phyloP scores from a whole-genome alignment of 805 yeast genomes.

The Wickerhamiella hasegawae region DNA sequence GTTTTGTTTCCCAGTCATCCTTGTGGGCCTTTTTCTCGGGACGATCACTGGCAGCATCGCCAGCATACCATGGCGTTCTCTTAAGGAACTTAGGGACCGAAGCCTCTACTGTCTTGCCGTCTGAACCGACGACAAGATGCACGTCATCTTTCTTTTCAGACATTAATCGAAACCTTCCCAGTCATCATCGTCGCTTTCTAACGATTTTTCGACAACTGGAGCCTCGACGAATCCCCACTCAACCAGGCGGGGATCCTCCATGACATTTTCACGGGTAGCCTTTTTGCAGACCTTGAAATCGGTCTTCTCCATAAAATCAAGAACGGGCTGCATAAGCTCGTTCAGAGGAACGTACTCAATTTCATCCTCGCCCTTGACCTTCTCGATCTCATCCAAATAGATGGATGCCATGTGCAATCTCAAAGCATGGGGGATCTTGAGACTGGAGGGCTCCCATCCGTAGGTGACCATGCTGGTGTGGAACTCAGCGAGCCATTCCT shows the following conservation, averaged over 20 bases:
- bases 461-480: slow-evolving; percentile 24
- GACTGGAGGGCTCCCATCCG: slow-evolving; percentile 33
- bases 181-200: slow-evolving; percentile 21
- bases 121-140: slow-evolving; percentile 1
- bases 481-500: slow-evolving; percentile 30
- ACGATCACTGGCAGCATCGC: too few species aligned
- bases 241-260: slow-evolving; percentile 44
- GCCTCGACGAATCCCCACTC: slow-evolving; percentile 37
- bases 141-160: not conserved
- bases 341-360: slow-evolving; percentile 35
- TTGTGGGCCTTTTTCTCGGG: too few species aligned
- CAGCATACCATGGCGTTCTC: slow-evolving; percentile 2
- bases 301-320: slow-evolving; percentile 30
- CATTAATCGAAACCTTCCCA: slow-evolving; percentile 22
- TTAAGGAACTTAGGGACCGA: not conserved
- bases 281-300: slow-evolving; percentile 47
- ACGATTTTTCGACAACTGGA: slow-evolving; percentile 17
- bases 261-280: slow-evolving; percentile 49
- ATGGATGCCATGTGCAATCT: slow-evolving; percentile 78
- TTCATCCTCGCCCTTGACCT: slow-evolving; percentile 35
- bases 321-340: slow-evolving; percentile 44
- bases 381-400: slow-evolving; percentile 68
- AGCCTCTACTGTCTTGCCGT: slow-evolving; percentile 1
- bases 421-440: slow-evolving; percentile 52
- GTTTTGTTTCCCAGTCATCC: slow-evolving; percentile 5